Percentiles rank a stretch among this genome's conserved stretches.
These are phyloP conservation scores for Crotalaria pallida DNA, from an alignment of 306 rosid genomes.

Conservation along the genomic window DNA sequence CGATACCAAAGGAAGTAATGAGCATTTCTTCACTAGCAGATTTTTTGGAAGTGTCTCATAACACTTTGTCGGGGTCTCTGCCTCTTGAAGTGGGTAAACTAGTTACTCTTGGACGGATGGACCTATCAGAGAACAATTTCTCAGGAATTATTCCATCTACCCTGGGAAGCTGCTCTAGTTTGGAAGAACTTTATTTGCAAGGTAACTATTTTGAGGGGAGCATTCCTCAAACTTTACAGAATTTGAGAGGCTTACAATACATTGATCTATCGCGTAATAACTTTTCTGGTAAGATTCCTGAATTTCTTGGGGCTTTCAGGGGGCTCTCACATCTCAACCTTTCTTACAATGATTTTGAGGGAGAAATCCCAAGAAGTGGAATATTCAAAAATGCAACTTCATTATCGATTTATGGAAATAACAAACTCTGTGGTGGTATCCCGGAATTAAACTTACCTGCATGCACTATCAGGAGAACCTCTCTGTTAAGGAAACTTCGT, in stretches of 20 bases:
- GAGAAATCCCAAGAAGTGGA: slow-evolving; percentile 29
- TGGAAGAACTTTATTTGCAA: slow-evolving; percentile 24
- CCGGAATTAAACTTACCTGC: slow-evolving; percentile 22
- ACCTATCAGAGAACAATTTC: slow-evolving; percentile 27
- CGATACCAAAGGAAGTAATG: slow-evolving; percentile 31
- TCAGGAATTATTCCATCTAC: slow-evolving; percentile 31
- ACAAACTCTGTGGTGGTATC: slow-evolving; percentile 31
- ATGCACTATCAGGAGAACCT: slow-evolving; percentile 8
- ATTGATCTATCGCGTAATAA: slow-evolving; percentile 30
- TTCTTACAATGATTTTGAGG: slow-evolving; percentile 32
- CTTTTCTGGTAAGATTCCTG: slow-evolving; percentile 35
- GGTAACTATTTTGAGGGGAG: slow-evolving; percentile 32
- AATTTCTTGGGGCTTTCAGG: slow-evolving; percentile 19
- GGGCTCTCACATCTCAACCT: slow-evolving; percentile 23
- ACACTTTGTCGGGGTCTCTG: slow-evolving; percentile 25
- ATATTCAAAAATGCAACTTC: slow-evolving; percentile 25
- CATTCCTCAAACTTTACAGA: slow-evolving; percentile 20
- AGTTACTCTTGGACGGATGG: slow-evolving; percentile 12
- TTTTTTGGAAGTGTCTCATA: slow-evolving; percentile 31
- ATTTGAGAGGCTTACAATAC: slow-evolving; percentile 29
- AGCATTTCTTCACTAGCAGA: slow-evolving; percentile 32
- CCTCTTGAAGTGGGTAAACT: slow-evolving; percentile 30
- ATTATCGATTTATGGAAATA: slow-evolving; percentile 30
- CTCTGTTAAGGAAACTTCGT: neutral
- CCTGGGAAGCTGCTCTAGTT: slow-evolving; percentile 24